Base-by-base conservation (phyloP, 805 yeast genomes). In the Starmerella sirachaensis region DNA sequence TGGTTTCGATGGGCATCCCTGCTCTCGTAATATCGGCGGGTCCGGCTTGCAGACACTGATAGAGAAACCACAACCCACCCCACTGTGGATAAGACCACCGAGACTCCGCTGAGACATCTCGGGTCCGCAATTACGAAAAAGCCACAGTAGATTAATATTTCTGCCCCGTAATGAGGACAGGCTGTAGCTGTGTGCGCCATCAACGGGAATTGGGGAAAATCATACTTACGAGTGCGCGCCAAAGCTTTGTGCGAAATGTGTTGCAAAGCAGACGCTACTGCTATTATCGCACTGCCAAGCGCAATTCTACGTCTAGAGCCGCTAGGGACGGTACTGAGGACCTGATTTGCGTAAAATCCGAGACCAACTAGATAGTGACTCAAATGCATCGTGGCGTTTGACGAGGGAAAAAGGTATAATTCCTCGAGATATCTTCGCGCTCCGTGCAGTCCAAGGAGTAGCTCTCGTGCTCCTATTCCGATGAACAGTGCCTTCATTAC, bases 101-200 rank as follows among this genome's bases (percentile, higher is more conserved):
- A 22, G 10, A 36, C 21, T 13, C 41, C 43, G n/a, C 37, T 27
- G 18, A 16, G 14, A 9, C 18, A 6, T 6, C 23, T 33, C 8
- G 38, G 27, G 7, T 51, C 45, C 5, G 48, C 35, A 9, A 52
- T 29, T 6, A 42, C 8, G 16, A 42, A 42, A 1, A 58, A 24
- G 0, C 61, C 42, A 0, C 60, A 20, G 46, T 78, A 78, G 12
- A 77, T 61, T 18, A 62, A 30, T 5, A 74, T 56, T 50, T 78
- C 86, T 46, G 72, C 73, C 6, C 70, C 57, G 46, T 77, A 78
- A 53, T 78, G 85, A 0, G 84, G 78, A 44, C 77, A 71, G 4
- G 72, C 60, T 3, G 65, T 62, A 12, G 46, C 22, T 6, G 14
- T 9, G 4, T 1, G 49, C 49, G 48, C 43, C 34, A 10, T 72